These are phyloP conservation scores for Apophysomyces ossiformis DNA, from an alignment of 371 early-diverging fungal species.

Conservation along the genomic window DNA sequence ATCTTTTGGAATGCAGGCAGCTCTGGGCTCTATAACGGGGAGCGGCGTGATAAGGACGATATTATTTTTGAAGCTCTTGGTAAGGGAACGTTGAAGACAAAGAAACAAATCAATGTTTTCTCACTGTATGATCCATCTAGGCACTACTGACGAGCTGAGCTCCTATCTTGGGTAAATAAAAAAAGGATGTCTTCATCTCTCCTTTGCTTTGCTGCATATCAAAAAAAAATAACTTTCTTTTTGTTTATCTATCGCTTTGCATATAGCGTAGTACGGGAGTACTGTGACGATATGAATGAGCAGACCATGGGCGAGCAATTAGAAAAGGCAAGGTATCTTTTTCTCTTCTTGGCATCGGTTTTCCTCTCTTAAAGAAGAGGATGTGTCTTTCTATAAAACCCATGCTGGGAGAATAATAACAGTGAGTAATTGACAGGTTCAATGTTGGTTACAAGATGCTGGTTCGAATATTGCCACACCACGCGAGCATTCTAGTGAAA, in stretches of 20 bases:
- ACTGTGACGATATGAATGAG: conserved; percentile 53
- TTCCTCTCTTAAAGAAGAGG: no score
- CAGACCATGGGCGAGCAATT: conserved; percentile 60
- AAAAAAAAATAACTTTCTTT: no score
- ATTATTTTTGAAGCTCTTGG: conserved; percentile 92
- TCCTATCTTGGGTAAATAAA: conserved; percentile 47
- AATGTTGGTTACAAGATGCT: conserved; percentile 89
- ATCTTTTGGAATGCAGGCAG: conserved; percentile 56
- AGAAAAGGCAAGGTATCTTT: conserved; percentile 52
- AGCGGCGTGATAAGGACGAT: conserved; percentile 87
- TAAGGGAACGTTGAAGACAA: conserved; percentile 13
- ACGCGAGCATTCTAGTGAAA: conserved; percentile 59
- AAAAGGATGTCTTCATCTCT: not conserved
- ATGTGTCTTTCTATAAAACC: no score
- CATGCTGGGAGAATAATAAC: no score
- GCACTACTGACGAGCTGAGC: conserved; percentile 62
- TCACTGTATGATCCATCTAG: conserved; percentile 21
- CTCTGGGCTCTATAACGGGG: conserved; percentile 89
- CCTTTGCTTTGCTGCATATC: no score
- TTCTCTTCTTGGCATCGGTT: not conserved
- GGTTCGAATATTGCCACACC: conserved; percentile 94
- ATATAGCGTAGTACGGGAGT: conserved; percentile 70
- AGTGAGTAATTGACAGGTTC: conserved; percentile 57
- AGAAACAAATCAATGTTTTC: no score
- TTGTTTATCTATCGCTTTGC: no score